A percentile compares a stretch with the other conserved stretches of the same genome.
Conservation (phyloP, 2,329 filamentous ascomycete genomes). For the Aspergillus sp. region DNA sequence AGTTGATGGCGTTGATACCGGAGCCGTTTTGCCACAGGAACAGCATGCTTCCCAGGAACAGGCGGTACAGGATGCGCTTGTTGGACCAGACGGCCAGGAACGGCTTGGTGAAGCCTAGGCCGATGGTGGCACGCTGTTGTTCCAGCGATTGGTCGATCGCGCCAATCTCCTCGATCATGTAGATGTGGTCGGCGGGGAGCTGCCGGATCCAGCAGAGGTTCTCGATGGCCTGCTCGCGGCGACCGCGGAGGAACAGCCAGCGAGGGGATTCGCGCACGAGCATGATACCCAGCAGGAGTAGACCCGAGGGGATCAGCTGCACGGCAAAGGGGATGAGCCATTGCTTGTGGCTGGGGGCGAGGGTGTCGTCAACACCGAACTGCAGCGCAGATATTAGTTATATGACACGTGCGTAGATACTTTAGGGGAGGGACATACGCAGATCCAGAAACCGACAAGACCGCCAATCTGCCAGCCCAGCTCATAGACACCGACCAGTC, state of each 20-base stretch:
- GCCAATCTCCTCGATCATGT: slow-evolving; percentile 70
- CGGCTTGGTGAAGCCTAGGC: slow-evolving; percentile 72
- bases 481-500: slow-evolving; percentile 59
- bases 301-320: slow-evolving; percentile 39
- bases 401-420: background rate
- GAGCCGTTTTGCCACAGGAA: slow-evolving; percentile 77
- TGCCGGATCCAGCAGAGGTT: slow-evolving; percentile 50
- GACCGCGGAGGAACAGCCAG: slow-evolving; percentile 67
- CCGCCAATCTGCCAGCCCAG: slow-evolving; percentile 55
- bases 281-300: slow-evolving; percentile 54
- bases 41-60: slow-evolving; percentile 69
- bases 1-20: slow-evolving; percentile 78
- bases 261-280: slow-evolving; percentile 65
- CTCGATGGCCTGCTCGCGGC: slow-evolving; percentile 62
- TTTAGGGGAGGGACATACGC: slow-evolving; percentile 24
- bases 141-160: slow-evolving; percentile 70
- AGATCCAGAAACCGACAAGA: slow-evolving; percentile 52
- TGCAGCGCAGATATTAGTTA: slow-evolving; percentile 15
- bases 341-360: slow-evolving; percentile 33
- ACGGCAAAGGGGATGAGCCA: slow-evolving; percentile 44
- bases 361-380: slow-evolving; percentile 53
- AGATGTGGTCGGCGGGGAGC: slow-evolving; percentile 47
- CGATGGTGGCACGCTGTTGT: slow-evolving; percentile 60
- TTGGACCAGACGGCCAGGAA: slow-evolving; percentile 57
- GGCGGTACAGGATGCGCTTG: slow-evolving; percentile 63